Conservation (phyloP, 768 basidiomycete species). For the Leccinum barrowsii region DNA sequence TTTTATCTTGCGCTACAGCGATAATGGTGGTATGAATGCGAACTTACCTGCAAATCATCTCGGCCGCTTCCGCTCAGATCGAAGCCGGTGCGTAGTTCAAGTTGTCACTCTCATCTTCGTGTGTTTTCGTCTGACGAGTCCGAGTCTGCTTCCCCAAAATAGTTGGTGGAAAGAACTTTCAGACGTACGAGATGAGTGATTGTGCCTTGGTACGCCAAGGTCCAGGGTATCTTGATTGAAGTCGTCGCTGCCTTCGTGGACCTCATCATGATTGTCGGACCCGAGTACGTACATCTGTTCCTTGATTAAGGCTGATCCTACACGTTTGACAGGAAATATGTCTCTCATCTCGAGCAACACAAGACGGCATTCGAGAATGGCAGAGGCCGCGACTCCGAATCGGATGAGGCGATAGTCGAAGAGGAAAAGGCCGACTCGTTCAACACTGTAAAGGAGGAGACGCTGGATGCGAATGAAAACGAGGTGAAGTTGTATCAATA, state of each 20-base stretch:
- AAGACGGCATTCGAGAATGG: constrained; percentile 79
- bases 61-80: constrained; percentile 73
- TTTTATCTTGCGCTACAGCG: background rate
- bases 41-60: constrained; percentile 47
- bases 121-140: background rate
- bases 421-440: constrained; percentile 12
- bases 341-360: constrained; percentile 80
- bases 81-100: constrained; percentile 53
- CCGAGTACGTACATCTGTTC: constrained; percentile 50
- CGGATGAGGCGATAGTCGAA: constrained; percentile 36
- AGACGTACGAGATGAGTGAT: constrained; percentile 42
- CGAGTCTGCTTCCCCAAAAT: background rate
- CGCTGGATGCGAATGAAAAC: background rate
- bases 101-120: background rate
- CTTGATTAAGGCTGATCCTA: background rate
- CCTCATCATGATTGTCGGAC: constrained; percentile 72
- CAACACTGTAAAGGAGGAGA: background rate
- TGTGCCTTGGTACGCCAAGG: constrained; percentile 67
- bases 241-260: constrained; percentile 75
- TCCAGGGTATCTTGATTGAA: constrained; percentile 87
- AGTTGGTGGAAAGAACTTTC: constrained; percentile 61
- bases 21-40: background rate
- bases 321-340: constrained; percentile 51
- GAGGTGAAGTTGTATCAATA: no score
- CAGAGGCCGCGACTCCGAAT: constrained; percentile 38